Conservation (phyloP, 768 basidiomycete genomes). For the Podaxis sp. region DNA sequence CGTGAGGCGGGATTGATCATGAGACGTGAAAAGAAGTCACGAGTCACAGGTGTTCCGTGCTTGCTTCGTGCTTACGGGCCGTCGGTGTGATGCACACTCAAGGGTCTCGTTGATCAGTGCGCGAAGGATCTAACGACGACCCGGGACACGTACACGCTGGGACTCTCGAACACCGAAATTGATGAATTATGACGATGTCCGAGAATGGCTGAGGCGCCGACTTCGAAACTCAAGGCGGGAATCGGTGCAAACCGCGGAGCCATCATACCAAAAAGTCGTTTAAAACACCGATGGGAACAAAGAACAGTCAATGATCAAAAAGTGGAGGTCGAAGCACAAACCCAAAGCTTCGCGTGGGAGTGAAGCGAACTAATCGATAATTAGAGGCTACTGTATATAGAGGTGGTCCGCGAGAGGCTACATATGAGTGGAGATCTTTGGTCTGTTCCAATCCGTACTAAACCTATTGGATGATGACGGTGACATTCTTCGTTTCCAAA, state of each 20-base stretch:
- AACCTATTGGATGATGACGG: slow-evolving; percentile 4
- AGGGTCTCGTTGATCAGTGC: too few species aligned
- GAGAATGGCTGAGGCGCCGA: background rate
- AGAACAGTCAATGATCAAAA: background rate
- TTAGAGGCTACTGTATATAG: background rate
- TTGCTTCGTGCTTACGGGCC: slow-evolving; percentile 2
- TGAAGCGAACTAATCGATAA: background rate
- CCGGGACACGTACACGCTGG: too few species aligned
- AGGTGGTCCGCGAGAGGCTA: background rate
- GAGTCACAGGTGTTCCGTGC: background rate
- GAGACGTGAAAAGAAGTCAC: background rate
- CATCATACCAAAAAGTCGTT: background rate
- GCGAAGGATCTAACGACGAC: too few species aligned
- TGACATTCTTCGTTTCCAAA: slow-evolving; percentile 8
- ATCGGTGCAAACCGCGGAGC: background rate
- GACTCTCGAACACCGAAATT: too few species aligned
- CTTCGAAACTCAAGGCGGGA: background rate
- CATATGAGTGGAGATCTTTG: background rate
- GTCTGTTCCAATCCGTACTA: background rate
- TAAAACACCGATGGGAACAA: background rate
- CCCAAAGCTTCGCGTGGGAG: background rate
- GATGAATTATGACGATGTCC: too few species aligned
- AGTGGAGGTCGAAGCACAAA: background rate
- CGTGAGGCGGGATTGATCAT: slow-evolving; percentile 6
- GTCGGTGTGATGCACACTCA: background rate